These are phyloP conservation scores for Cladosporium sp. DNA, from an alignment of 2,329 filamentous ascomycete genomes.

Conservation along the genomic window DNA sequence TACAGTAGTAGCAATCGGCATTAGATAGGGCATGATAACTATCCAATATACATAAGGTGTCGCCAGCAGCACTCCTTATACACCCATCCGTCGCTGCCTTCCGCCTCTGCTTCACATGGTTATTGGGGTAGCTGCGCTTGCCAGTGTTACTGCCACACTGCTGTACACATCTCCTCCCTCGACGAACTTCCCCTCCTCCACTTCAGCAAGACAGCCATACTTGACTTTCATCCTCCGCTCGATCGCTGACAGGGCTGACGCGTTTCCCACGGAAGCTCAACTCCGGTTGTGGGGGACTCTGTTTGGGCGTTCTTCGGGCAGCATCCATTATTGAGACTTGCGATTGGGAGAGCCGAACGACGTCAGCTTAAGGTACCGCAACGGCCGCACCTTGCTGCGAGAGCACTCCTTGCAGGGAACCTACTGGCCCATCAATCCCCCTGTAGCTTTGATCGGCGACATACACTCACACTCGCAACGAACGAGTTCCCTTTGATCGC, in stretches of 20 bases:
- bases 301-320: conserved; percentile 7
- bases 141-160: neutral
- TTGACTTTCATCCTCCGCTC: neutral
- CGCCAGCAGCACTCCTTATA: neutral
- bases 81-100: neutral
- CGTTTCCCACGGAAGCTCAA: neutral
- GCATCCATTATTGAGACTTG: conserved; percentile 1
- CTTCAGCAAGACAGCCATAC: neutral
- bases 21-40: neutral
- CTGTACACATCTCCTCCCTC: neutral
- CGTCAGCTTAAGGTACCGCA: conserved; percentile 7
- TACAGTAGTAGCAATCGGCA: neutral
- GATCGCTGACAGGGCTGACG: conserved; percentile 9
- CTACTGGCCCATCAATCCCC: neutral
- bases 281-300: conserved; percentile 3
- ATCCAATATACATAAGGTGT: neutral
- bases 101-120: neutral
- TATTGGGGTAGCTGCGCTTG: neutral
- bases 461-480: neutral
- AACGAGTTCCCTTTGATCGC: neutral
- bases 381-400: neutral
- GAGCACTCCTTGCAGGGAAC: neutral
- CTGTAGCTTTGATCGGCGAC: conserved; percentile 6
- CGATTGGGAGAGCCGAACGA: neutral
- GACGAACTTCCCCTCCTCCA: neutral